Evolutionary conservation across 768 basidiomycete genomes (phyloP).

Genomic region (Mycena belliarum): DNA sequence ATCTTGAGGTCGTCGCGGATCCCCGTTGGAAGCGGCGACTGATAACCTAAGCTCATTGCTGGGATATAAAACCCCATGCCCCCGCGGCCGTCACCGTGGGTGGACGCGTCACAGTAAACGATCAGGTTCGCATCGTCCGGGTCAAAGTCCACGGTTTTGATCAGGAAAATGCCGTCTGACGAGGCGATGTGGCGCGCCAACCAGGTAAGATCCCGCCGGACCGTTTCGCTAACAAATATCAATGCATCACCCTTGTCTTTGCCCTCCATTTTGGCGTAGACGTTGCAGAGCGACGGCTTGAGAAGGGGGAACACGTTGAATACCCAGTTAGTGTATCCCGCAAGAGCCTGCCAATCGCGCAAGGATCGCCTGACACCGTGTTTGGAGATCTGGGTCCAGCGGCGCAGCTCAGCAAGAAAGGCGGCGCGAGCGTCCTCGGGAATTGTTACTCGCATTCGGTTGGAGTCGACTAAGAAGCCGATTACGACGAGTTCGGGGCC

Average conservation of each 20-base stretch:
- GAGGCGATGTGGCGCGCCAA: constrained; percentile 23
- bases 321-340: no score
- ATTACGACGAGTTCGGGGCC: no score
- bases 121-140: constrained; percentile 8
- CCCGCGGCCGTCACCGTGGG: constrained; percentile 13
- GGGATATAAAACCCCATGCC: constrained; percentile 28
- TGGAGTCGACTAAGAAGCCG: no score
- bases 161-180: constrained; percentile 24
- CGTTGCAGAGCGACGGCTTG: constrained; percentile 26
- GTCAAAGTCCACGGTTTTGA: constrained; percentile 25
- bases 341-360: no score
- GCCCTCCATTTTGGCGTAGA: constrained; percentile 34
- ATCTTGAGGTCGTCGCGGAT: constrained; percentile 11
- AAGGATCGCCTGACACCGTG: no score
- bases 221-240: constrained; percentile 22
- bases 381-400: no score
- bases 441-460: no score
- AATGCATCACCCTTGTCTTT: constrained; percentile 16
- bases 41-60: constrained; percentile 2
- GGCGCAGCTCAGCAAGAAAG: no score
- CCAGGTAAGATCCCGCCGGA: constrained; percentile 37
- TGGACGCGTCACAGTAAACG: constrained; percentile 28
- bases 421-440: no score
- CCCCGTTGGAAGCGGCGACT: constrained; percentile 4
- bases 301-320: constrained; percentile 38